phyloP scores from a whole-genome alignment of 1,284 basidiomycete genomes.

The Anthracocystis panici-leucophaei region DNA sequence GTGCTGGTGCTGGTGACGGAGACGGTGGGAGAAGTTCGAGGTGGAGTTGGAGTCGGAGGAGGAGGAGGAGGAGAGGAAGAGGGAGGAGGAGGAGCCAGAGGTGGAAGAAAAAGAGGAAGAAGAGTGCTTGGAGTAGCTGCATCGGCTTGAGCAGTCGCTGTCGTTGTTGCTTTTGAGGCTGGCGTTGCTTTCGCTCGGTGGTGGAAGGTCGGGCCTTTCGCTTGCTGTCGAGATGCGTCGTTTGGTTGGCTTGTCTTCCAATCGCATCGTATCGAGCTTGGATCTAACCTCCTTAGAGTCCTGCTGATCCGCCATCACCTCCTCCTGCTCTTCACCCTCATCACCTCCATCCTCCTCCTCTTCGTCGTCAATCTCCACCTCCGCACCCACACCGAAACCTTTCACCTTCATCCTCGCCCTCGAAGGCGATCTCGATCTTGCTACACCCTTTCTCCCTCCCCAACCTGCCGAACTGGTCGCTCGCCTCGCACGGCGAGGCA shows the following conservation, averaged over 20 bases:
- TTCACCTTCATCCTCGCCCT: constrained; percentile 39
- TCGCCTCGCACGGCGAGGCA: constrained; percentile 28
- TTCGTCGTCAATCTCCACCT: constrained; percentile 56
- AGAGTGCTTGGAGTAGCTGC: constrained; percentile 4
- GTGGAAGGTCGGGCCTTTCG: constrained; percentile 40
- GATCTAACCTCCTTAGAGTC: not conserved
- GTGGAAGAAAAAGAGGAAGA: constrained; percentile 15
- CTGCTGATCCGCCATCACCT: constrained; percentile 39
- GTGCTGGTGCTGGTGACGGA: constrained; percentile 5
- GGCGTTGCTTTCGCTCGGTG: constrained; percentile 25
- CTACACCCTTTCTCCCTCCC: constrained; percentile 8
- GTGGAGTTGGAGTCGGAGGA: constrained; percentile 11
- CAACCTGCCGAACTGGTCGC: constrained; percentile 20
- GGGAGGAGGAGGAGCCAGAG: constrained; percentile 16
- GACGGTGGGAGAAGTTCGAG: not conserved
- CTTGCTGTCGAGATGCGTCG: constrained; percentile 41
- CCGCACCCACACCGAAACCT: constrained; percentile 55
- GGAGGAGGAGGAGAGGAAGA: constrained; percentile 31
- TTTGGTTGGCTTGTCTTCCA: constrained; percentile 23
- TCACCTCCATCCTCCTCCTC: constrained; percentile 71
- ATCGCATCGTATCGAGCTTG: constrained; percentile 9
- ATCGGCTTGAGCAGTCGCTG: constrained; percentile 5
- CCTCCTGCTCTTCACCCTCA: constrained; percentile 50
- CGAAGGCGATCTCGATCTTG: constrained; percentile 32
- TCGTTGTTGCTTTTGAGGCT: not conserved